These are phyloP conservation scores for Tricholoma sp. DNA, from an alignment of 768 basidiomycete genomes.

Conservation along the genomic window DNA sequence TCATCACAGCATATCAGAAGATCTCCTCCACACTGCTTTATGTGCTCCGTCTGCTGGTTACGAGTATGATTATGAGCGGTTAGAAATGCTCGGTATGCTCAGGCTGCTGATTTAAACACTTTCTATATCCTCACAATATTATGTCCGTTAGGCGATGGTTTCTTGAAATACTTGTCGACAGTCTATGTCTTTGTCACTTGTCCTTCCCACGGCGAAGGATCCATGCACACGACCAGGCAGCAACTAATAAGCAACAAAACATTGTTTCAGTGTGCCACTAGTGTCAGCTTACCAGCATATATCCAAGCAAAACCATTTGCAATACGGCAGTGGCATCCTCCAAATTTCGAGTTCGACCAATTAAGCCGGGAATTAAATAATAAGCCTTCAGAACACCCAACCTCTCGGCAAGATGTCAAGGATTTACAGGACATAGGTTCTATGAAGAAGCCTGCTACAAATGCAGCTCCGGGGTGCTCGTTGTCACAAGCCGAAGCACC, in stretches of 20 bases:
- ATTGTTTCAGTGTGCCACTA: slow-evolving; percentile 49
- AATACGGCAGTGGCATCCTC: slow-evolving; percentile 62
- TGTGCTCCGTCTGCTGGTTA: slow-evolving; percentile 65
- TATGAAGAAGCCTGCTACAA: neutral
- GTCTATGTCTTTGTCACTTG: slow-evolving; percentile 69
- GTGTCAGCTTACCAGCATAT: slow-evolving; percentile 61
- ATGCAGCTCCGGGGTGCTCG: neutral
- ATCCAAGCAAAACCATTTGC: slow-evolving; percentile 71
- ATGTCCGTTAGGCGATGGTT: slow-evolving; percentile 60
- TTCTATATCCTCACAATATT: slow-evolving; percentile 3
- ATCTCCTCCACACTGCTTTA: slow-evolving; percentile 59
- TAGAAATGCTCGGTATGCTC: slow-evolving; percentile 71
- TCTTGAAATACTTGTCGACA: slow-evolving; percentile 75
- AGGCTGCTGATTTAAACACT: neutral
- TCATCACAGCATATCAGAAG: slow-evolving; percentile 53
- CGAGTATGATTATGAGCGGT: slow-evolving; percentile 77
- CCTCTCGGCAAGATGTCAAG: neutral
- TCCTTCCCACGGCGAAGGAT: slow-evolving; percentile 60
- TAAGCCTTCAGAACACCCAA: neutral
- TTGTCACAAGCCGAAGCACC: neutral
- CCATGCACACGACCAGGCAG: slow-evolving; percentile 62
- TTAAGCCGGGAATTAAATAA: neutral
- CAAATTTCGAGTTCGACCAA: slow-evolving; percentile 25
- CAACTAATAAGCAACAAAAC: slow-evolving; percentile 72
- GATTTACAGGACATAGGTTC: neutral